Base-by-base conservation (phyloP, 1,284 basidiomycete genomes). In the Agaricales sp. region DNA sequence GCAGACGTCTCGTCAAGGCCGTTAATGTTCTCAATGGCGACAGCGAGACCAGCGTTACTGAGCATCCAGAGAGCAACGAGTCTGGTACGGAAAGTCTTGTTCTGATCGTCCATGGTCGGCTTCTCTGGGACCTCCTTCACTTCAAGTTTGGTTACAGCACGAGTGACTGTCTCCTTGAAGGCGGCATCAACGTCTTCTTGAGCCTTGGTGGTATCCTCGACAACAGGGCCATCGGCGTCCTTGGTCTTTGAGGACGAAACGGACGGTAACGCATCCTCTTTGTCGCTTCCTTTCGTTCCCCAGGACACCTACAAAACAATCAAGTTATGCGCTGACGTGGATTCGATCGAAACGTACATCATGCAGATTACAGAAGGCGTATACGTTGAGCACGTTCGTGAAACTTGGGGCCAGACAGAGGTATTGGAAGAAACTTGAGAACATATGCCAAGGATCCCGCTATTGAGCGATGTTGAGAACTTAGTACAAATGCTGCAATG, bases 381-480 rank as follows among this genome's bases (percentile, higher is more conserved):
- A 97, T 25, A 95, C 90, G 65, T 96, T 96, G 57, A 98, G 77
- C 22, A 96, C 84, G 61, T 96, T 97, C 46, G 85, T 92, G 69
- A 95, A 94, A 57, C 87, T 91, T 0, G 90, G 90, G 14, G 92
- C 93, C 48, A 96, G 66, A 55, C 84, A 80, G 58, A 96, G 70
- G 64, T 96, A 98, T 65, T 96, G 94, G 57, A 87, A 73, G 75
- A 97, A 94, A 59, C 90, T 93, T n/a, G 90, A 92, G 65, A 95
- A 80, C 85, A 99, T 90, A 64, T 98, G 94, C 94, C 94, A 97
- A 3, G 94, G 94, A 67, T 98, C 94, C 52, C 87, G 80, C 87
- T 92, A 55, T 12, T 52, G 45, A 37, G 52, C 25, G 38, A 43
- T 50, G 53, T 53, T 47, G 37, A 12, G 4, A 24, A 52, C n/a